Evolutionary conservation across 2,329 filamentous ascomycete species (phyloP).

Genomic region (Elsinoe batatas): DNA sequence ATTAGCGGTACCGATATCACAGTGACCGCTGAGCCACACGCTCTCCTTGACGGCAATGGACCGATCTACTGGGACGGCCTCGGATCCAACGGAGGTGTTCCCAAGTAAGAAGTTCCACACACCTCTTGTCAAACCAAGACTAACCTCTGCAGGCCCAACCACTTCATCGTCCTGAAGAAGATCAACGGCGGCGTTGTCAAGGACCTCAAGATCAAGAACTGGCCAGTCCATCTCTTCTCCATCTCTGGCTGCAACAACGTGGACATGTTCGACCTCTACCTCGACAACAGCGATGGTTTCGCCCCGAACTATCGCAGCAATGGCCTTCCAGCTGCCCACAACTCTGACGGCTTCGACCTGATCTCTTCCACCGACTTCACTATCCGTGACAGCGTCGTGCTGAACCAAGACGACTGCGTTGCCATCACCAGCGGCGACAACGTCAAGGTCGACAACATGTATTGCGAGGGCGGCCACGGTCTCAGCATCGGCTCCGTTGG

Average conservation of each 20-base stretch:
- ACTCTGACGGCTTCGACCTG: slow-evolving; percentile 26
- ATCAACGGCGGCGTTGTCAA: slow-evolving; percentile 39
- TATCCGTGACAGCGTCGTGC: slow-evolving; percentile 20
- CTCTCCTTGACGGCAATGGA: slow-evolving; percentile 49
- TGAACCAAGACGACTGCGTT: slow-evolving; percentile 25
- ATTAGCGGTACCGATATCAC: slow-evolving; percentile 49
- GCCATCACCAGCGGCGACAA: slow-evolving; percentile 31
- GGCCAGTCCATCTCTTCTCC: slow-evolving; percentile 45
- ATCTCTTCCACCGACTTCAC: slow-evolving; percentile 18
- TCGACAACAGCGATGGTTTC: slow-evolving; percentile 29
- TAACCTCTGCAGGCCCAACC: slow-evolving; percentile 51
- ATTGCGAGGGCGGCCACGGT: slow-evolving; percentile 43
- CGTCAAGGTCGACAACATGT: slow-evolving; percentile 31
- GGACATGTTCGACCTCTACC: slow-evolving; percentile 50
- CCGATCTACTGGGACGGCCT: slow-evolving; percentile 52
- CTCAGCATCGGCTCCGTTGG: slow-evolving; percentile 48
- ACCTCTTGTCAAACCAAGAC: no score
- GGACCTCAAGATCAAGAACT: slow-evolving; percentile 44
- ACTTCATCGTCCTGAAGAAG: slow-evolving; percentile 48
- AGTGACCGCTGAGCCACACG: slow-evolving; percentile 43
- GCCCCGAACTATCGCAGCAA: slow-evolving; percentile 2
- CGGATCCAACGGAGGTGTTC: slow-evolving; percentile 46
- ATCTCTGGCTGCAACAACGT: slow-evolving; percentile 41
- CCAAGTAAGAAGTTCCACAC: background rate
- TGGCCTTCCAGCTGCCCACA: slow-evolving; percentile 15